Percentiles rank a stretch among this genome's conserved stretches.
Evolutionary conservation across 495 filamentous ascomycete genomes (phyloP).

Genomic region (Filosporella fistucella): DNA sequence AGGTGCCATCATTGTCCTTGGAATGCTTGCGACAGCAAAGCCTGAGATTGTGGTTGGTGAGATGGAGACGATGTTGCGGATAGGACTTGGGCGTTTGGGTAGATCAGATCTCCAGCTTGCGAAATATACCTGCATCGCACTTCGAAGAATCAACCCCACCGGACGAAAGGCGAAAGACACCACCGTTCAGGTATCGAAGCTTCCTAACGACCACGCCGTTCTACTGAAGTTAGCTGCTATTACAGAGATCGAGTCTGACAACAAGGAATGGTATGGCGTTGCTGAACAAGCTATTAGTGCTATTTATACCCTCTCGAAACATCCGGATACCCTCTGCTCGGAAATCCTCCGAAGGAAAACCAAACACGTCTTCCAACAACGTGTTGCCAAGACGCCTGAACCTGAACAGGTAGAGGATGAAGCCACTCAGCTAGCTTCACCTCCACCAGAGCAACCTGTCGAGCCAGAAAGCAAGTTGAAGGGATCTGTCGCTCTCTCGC

Average conservation of each 20-base stretch:
- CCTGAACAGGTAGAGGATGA: constrained; percentile 21
- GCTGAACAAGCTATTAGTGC: constrained; percentile 95
- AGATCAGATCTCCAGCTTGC: constrained; percentile 80
- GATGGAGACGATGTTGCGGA: constrained; percentile 88
- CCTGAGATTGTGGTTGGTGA: constrained; percentile 91
- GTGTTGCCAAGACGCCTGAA: constrained; percentile 24
- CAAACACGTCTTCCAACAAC: constrained; percentile 62
- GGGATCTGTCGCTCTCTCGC: constrained; percentile 72
- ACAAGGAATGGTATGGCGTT: constrained; percentile 96
- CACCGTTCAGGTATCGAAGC: constrained; percentile 61
- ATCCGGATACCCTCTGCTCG: constrained; percentile 90
- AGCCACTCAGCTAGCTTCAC: constrained; percentile 13
- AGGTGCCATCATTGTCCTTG: constrained; percentile 91
- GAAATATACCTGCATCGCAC: constrained; percentile 90
- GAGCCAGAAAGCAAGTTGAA: constrained; percentile 42
- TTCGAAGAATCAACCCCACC: constrained; percentile 82
- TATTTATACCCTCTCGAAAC: constrained; percentile 91
- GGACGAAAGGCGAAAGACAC: constrained; percentile 74
- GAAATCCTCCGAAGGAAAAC: constrained; percentile 88
- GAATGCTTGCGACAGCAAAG: constrained; percentile 92
- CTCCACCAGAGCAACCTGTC: constrained; percentile 25
- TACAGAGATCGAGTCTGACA: constrained; percentile 76
- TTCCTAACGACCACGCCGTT: constrained; percentile 90
- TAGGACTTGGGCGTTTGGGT: constrained; percentile 79
- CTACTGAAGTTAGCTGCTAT: constrained; percentile 75